Conservation (phyloP, 352 stramenopile genomes). For the Thalassiosira exigua region DNA sequence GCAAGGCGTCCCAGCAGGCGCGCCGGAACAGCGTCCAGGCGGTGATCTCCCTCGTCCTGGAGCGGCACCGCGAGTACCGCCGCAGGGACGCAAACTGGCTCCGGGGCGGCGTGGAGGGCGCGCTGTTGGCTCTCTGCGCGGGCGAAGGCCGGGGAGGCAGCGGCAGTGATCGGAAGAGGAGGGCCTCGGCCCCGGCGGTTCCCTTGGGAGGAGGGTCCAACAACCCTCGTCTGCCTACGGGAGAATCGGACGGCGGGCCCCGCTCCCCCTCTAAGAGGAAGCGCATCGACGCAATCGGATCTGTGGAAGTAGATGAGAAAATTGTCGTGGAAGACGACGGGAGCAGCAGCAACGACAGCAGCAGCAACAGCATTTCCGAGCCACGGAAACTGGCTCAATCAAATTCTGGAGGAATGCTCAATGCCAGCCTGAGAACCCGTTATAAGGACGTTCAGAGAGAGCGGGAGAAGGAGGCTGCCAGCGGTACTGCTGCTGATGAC, state of each 20-base stretch:
- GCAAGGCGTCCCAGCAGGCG: slow-evolving; percentile 29
- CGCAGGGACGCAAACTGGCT: slow-evolving; percentile 68
- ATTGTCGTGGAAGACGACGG: slow-evolving; percentile 2
- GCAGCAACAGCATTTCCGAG: background rate
- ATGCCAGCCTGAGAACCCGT: slow-evolving; percentile 66
- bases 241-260: background rate
- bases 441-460: slow-evolving; percentile 72
- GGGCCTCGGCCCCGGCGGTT: slow-evolving; percentile 10
- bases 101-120: slow-evolving; percentile 51
- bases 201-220: slow-evolving; percentile 34
- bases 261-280: slow-evolving; percentile 20
- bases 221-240: background rate
- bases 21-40: slow-evolving; percentile 35
- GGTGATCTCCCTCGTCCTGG: slow-evolving; percentile 34
- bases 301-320: slow-evolving; percentile 3
- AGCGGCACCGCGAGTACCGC: slow-evolving; percentile 79
- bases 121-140: slow-evolving; percentile 30
- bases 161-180: slow-evolving; percentile 39
- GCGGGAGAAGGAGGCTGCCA: slow-evolving; percentile 31
- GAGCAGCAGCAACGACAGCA: slow-evolving; percentile 12
- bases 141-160: slow-evolving; percentile 13
- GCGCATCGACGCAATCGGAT: background rate
- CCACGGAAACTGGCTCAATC: background rate
- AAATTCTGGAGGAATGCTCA: slow-evolving; percentile 60
- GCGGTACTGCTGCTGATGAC: background rate